Conservation (phyloP, 495 filamentous ascomycete species). For the Penicillium cataractarum region DNA sequence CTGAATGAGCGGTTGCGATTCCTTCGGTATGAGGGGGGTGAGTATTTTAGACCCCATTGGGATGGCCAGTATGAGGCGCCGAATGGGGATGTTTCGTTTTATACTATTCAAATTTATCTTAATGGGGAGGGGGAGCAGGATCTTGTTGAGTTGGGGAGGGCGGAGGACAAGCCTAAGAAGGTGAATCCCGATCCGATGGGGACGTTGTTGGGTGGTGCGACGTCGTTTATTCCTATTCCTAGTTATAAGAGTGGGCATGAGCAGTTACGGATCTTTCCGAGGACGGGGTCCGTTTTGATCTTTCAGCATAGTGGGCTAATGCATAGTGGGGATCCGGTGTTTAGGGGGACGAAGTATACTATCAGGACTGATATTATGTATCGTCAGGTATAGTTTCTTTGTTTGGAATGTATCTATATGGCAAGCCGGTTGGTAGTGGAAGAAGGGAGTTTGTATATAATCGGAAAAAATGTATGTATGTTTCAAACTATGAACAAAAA, state of each 20-base stretch:
- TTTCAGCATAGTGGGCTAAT: constrained; percentile 74
- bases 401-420: too few species aligned
- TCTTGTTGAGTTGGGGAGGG: constrained; percentile 30
- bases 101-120: constrained; percentile 87
- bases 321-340: constrained; percentile 77
- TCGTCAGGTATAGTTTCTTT: neutral
- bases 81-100: constrained; percentile 60
- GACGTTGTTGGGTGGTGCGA: constrained; percentile 58
- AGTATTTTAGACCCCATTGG: constrained; percentile 80
- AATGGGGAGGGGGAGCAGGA: constrained; percentile 59
- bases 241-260: constrained; percentile 43
- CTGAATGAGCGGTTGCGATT: constrained; percentile 83
- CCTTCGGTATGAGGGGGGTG: constrained; percentile 72
- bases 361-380: constrained; percentile 82
- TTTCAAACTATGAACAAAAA: constrained; percentile 6
- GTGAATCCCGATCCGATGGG: neutral
- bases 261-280: constrained; percentile 65
- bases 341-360: constrained; percentile 71
- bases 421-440: too few species aligned
- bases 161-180: neutral
- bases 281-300: constrained; percentile 71
- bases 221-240: constrained; percentile 54
- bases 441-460: too few species aligned
- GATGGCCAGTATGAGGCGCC: constrained; percentile 70
- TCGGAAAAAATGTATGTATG: neutral